A percentile compares a stretch with the other conserved stretches of the same genome.
These are phyloP conservation scores for Apiospora phragmitis DNA, from an alignment of 2,329 filamentous ascomycete species.

Conservation along the genomic window DNA sequence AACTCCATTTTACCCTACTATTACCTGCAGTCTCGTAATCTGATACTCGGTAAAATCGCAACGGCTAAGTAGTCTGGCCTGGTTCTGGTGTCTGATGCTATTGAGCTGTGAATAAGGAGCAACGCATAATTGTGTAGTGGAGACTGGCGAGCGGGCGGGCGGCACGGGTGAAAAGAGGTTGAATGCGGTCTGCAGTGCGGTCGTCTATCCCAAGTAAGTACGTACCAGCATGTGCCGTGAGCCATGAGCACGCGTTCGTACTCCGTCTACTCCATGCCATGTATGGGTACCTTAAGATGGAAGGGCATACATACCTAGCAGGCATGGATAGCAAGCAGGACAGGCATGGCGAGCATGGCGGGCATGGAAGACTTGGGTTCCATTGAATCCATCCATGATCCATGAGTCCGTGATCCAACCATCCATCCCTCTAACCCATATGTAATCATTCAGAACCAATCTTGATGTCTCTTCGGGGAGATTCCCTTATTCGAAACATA, in stretches of 20 bases:
- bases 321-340: no score
- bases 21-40: background rate
- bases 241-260: slow-evolving; percentile 6
- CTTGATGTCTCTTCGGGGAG: background rate
- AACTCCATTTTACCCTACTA: background rate
- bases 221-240: background rate
- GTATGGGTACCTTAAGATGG: background rate
- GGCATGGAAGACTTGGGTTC: background rate
- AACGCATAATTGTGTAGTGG: background rate
- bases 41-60: background rate
- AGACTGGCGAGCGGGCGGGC: background rate
- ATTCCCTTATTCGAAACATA: slow-evolving; percentile 2
- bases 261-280: background rate
- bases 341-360: background rate
- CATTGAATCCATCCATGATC: slow-evolving; percentile 4
- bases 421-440: slow-evolving; percentile 5
- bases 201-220: background rate
- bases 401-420: background rate
- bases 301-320: background rate
- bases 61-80: background rate
- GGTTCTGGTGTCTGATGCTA: background rate
- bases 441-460: background rate
- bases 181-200: slow-evolving; percentile 4
- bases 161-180: slow-evolving; percentile 2
- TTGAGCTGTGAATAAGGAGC: background rate